Evolutionary conservation across 2,329 filamentous ascomycete genomes (phyloP).

Genomic region (Cytospora piceae): DNA sequence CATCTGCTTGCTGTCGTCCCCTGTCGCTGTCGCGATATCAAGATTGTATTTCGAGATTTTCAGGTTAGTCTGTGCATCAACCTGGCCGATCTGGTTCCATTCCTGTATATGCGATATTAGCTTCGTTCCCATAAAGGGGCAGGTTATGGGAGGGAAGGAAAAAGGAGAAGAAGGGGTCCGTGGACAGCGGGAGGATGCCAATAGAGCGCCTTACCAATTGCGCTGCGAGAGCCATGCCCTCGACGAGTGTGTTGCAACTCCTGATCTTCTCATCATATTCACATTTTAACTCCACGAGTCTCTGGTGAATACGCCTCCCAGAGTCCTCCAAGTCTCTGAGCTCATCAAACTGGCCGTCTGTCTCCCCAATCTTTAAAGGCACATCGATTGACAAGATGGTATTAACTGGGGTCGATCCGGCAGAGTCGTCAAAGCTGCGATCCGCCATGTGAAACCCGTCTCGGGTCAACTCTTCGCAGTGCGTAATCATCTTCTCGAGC

Average conservation of each 20-base stretch:
- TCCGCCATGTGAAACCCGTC: no score
- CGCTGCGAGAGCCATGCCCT: slow-evolving; percentile 29
- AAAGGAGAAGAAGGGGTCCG: not conserved
- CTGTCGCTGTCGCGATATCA: slow-evolving; percentile 25
- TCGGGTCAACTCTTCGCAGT: slow-evolving; percentile 20
- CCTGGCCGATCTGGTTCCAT: slow-evolving; percentile 31
- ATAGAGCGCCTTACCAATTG: slow-evolving; percentile 28
- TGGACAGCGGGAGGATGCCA: no score
- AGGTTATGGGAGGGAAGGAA: not conserved
- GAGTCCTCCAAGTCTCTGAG: not conserved
- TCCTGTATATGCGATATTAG: slow-evolving; percentile 18
- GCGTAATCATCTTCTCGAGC: slow-evolving; percentile 33
- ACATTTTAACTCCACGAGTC: slow-evolving; percentile 21
- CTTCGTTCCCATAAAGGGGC: no score
- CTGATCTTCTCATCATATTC: slow-evolving; percentile 32
- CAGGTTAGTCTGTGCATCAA: slow-evolving; percentile 28
- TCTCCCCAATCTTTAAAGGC: no score
- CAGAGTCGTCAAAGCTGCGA: no score
- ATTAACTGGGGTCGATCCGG: no score
- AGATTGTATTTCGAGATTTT: not conserved
- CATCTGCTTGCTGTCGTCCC: slow-evolving; percentile 36
- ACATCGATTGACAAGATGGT: no score
- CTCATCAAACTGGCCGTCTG: no score
- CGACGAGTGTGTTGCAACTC: slow-evolving; percentile 28
- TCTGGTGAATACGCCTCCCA: slow-evolving; percentile 25